Base-by-base conservation (phyloP, 2,329 filamentous ascomycete species). In the Penicillium occitanis region DNA sequence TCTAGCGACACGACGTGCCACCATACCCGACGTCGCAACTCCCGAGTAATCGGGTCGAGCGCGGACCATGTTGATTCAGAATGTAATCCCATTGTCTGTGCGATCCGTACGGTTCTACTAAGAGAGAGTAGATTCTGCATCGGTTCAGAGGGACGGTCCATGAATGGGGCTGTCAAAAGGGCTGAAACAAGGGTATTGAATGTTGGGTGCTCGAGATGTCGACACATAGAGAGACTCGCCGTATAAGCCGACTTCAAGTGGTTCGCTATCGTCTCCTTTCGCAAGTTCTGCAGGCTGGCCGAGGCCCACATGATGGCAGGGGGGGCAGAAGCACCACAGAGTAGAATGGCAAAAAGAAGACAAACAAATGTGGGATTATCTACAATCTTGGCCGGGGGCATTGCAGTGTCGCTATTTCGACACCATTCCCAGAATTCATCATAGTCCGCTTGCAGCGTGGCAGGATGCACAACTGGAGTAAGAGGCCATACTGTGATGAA, bases 1-100 rank as follows among this genome's bases (percentile, higher is more conserved):
- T 72, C 71, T 7, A 72, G 19, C 69, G 65, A 72, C 42, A 71
- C 53, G 30, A 72, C 59, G 19, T 70, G 69, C 68, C 69, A 71
- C 70, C 71, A 72, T 10, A 69, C 35, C 8, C 64, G 63, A 14
- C 69, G 64, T 61, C 66, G 67, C 33, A 65, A 51, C n/a, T 71
- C 58, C 11, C 48, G 53, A 17, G 42, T 58, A 13, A 40, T 30
- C 22, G 19, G 40, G 28, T 61, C 50, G 17, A 33, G 40, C 6
- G 28, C 19, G 30, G 11, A 53, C 5, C 17, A 50, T 30, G 14
- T 40, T 7, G 25, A 55, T 44, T 71, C 70, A 35, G 11, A 61
- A 40, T 71, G 69, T 7, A 71, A 58, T 1, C 69, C 70, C 66
- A 71, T 70, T 17, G 66, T 69, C 33, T 71, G 69, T 2, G 69